Conservation (phyloP, 306 rosid species). For the Oxytropis ochrocephala region DNA sequence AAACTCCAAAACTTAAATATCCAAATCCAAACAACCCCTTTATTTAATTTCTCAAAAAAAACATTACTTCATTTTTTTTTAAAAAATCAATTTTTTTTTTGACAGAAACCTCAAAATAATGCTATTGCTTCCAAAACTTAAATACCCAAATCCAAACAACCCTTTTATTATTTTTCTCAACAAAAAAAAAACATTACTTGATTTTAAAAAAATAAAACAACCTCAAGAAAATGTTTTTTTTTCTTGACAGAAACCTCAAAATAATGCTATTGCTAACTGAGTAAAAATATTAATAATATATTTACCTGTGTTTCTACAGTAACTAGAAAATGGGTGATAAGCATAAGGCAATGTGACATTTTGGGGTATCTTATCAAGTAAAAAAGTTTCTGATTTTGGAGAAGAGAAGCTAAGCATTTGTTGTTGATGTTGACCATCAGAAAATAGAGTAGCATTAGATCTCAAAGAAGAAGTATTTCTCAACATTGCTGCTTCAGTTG, state of each 20-base stretch:
- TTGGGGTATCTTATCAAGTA: conserved; percentile 15
- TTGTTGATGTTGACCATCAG: conserved; percentile 40
- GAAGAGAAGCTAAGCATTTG: conserved; percentile 81
- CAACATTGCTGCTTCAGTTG: conserved; percentile 6
- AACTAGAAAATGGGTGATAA: conserved; percentile 30
- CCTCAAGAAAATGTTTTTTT: background rate
- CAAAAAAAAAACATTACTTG: too few relatives aligned
- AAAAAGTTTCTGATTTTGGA: conserved; percentile 51
- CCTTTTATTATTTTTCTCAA: too few relatives aligned
- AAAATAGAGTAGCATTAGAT: conserved; percentile 43
- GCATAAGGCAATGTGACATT: conserved; percentile 33
- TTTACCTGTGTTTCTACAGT: conserved; percentile 46
- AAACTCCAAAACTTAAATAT: background rate
- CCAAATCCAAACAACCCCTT: background rate
- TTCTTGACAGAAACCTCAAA: too few relatives aligned
- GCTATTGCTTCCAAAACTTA: too few relatives aligned
- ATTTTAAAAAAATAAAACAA: too few relatives aligned
- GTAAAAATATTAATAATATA: too few relatives aligned
- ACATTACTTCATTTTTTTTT: too few relatives aligned
- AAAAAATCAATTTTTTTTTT: too few relatives aligned
- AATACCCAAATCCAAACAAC: too few relatives aligned
- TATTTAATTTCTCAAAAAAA: too few relatives aligned
- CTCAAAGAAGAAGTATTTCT: conserved; percentile 34
- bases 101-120: background rate
- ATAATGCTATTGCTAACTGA: background rate